These are phyloP conservation scores for Leccinum ochraceum DNA, from an alignment of 768 basidiomycete genomes.

Conservation along the genomic window DNA sequence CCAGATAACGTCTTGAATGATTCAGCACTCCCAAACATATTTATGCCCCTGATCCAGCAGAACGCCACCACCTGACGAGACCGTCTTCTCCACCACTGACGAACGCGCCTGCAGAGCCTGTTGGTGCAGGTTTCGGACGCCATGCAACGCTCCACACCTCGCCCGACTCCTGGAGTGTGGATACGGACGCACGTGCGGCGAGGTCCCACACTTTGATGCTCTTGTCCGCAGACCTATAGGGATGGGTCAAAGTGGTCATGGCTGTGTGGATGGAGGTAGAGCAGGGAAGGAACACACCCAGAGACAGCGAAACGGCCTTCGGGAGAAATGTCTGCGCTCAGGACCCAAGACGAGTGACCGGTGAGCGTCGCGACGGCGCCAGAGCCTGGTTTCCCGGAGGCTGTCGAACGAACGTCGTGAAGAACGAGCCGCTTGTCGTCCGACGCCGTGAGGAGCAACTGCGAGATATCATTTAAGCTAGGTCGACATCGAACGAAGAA, in stretches of 20 bases:
- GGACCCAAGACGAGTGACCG: constrained; percentile 91
- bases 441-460: constrained; percentile 88
- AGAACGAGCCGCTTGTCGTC: constrained; percentile 91
- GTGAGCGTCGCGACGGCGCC: constrained; percentile 83
- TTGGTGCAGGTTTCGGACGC: constrained; percentile 61
- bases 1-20: too few species aligned
- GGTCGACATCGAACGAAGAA: background rate
- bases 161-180: constrained; percentile 73
- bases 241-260: background rate
- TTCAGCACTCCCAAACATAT: too few species aligned
- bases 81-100: constrained; percentile 79
- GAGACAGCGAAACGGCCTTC: constrained; percentile 77
- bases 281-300: constrained; percentile 51
- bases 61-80: constrained; percentile 73
- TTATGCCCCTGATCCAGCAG: constrained; percentile 51
- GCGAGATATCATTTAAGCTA: constrained; percentile 1
- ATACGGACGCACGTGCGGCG: constrained; percentile 68
- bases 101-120: constrained; percentile 59
- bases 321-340: constrained; percentile 79
- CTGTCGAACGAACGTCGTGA: constrained; percentile 81
- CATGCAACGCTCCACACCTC: constrained; percentile 87
- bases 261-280: background rate
- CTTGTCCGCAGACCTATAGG: constrained; percentile 75
- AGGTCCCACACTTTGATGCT: constrained; percentile 89
- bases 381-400: constrained; percentile 58